These are phyloP conservation scores for Ogataea haglerorum DNA, from an alignment of 805 yeast genomes.

Conservation along the genomic window DNA sequence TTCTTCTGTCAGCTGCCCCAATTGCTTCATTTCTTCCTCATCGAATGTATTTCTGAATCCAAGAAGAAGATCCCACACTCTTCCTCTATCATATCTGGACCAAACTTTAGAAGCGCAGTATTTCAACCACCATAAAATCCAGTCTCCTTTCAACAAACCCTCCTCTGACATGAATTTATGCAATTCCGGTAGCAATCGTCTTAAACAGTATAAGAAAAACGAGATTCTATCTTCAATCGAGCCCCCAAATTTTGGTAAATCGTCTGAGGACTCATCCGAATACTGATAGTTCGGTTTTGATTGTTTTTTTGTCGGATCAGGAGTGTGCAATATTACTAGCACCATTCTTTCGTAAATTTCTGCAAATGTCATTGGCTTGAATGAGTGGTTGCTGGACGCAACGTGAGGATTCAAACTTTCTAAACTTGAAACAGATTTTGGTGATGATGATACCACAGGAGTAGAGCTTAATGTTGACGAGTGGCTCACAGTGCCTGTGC, in stretches of 20 bases:
- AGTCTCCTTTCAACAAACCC: conserved; percentile 72
- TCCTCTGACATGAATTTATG: conserved; percentile 77
- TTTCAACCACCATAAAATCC: conserved; percentile 95
- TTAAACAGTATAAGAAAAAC: conserved; percentile 60
- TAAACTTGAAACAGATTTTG: conserved; percentile 26
- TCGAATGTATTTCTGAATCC: conserved; percentile 60
- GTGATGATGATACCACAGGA: conserved; percentile 25
- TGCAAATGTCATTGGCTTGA: conserved; percentile 49
- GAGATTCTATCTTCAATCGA: conserved; percentile 64
- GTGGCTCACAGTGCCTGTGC: conserved; percentile 12
- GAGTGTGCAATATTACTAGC: conserved; percentile 71
- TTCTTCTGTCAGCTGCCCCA: conserved; percentile 21
- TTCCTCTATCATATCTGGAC: conserved; percentile 76
- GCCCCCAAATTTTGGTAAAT: conserved; percentile 44
- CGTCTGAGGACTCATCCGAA: conserved; percentile 15
- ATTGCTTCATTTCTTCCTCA: conserved; percentile 22
- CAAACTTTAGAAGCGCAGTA: conserved; percentile 86
- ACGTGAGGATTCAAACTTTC: conserved; percentile 19
- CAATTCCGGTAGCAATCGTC: conserved; percentile 68
- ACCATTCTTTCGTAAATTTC: conserved; percentile 74
- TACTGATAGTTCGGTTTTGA: conserved; percentile 11
- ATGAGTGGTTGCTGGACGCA: conserved; percentile 18
- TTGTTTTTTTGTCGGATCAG: conserved; percentile 40
- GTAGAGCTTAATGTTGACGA: conserved; percentile 24
- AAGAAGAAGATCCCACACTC: conserved; percentile 83